Conservation (phyloP, 345 rosid species). For the Citrus australasica region DNA sequence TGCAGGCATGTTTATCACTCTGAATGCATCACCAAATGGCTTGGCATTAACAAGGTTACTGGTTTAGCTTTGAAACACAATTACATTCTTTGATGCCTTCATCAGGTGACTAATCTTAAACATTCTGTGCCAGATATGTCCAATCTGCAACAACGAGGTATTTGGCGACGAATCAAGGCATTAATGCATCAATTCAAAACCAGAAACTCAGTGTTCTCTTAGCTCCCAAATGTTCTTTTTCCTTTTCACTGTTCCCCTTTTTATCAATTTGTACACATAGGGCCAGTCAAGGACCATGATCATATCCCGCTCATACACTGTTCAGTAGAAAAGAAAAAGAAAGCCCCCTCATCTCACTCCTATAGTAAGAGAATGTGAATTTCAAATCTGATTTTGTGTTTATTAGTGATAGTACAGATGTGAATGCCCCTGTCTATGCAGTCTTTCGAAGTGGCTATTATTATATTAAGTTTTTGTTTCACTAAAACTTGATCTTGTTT, state of each 20-base stretch:
- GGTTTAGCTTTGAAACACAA: background rate
- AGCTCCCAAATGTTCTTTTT: background rate
- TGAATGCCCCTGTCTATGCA: background rate
- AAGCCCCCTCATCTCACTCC: slow-evolving; percentile 4
- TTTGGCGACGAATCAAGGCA: slow-evolving; percentile 41
- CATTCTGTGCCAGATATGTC: slow-evolving; percentile 45
- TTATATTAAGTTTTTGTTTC: too few relatives aligned
- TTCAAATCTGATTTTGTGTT: background rate
- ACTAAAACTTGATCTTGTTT: too few relatives aligned
- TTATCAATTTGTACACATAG: slow-evolving; percentile 24
- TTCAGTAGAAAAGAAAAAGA: slow-evolving; percentile 5
- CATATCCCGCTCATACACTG: slow-evolving; percentile 13
- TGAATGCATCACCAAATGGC: slow-evolving; percentile 64
- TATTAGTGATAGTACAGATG: background rate
- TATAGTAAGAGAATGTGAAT: slow-evolving; percentile 18
- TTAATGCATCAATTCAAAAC: slow-evolving; percentile 9
- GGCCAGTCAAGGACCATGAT: slow-evolving; percentile 18
- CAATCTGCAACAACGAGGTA: slow-evolving; percentile 60
- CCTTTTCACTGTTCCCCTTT: background rate
- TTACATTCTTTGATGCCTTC: background rate
- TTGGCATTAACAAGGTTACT: slow-evolving; percentile 62
- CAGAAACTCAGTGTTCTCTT: background rate
- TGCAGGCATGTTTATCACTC: slow-evolving; percentile 70
- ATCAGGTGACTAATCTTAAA: background rate
- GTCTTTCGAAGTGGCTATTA: background rate